These are phyloP conservation scores for Medicago arabica DNA, from an alignment of 306 rosid genomes.

Conservation along the genomic window DNA sequence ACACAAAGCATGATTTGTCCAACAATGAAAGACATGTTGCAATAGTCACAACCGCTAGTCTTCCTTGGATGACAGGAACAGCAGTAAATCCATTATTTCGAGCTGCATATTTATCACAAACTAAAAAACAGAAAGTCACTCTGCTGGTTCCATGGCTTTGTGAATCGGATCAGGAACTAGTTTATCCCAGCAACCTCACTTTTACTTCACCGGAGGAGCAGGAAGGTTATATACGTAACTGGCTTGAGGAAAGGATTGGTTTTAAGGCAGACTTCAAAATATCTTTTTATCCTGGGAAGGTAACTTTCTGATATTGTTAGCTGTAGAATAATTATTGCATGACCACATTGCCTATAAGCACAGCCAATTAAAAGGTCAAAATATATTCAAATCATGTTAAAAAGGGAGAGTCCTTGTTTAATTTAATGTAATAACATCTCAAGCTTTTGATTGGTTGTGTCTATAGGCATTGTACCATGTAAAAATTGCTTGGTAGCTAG, in stretches of 20 bases:
- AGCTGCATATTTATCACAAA: conserved; percentile 89
- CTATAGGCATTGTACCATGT: conserved; percentile 3
- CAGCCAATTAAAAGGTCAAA: conserved; percentile 6
- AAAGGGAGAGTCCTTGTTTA: not conserved
- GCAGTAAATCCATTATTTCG: conserved; percentile 96
- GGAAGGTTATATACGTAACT: conserved; percentile 82
- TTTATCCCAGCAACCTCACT: conserved; percentile 77
- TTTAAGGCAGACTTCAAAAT: conserved; percentile 90
- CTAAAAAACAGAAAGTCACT: conserved; percentile 84
- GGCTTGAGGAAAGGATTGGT: conserved; percentile 98
- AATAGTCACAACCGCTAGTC: conserved; percentile 97
- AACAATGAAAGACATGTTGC: conserved; percentile 83
- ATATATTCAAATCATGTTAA: not conserved
- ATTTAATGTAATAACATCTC: conserved; percentile 3
- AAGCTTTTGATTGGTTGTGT: conserved; percentile 6
- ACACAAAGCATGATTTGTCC: conserved; percentile 61
- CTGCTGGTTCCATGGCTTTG: conserved; percentile 96
- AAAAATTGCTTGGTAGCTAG: conserved; percentile 24
- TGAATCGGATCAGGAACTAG: conserved; percentile 89
- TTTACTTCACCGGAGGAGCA: conserved; percentile 95
- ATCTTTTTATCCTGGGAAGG: conserved; percentile 99
- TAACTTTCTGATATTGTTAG: conserved; percentile 44
- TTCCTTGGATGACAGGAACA: conserved; percentile 99
- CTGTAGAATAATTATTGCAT: conserved; percentile 6
- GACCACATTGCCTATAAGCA: conserved; percentile 1